Conservation (phyloP, 75 land plant species). For the Pinus tabuliformis region DNA sequence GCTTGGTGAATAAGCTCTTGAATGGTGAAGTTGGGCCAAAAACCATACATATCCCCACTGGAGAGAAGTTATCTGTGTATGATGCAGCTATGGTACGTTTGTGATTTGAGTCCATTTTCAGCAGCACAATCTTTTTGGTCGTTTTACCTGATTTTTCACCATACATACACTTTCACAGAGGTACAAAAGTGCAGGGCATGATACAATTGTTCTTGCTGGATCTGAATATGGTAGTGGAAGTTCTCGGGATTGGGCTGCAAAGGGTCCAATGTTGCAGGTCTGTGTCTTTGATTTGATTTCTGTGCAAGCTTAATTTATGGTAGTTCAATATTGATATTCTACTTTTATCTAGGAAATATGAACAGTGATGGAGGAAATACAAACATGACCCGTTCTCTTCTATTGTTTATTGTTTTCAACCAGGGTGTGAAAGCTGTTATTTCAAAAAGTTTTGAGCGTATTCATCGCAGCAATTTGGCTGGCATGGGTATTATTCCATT, state of each 20-base stretch:
- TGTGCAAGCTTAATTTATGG: neutral
- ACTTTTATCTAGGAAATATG: neutral
- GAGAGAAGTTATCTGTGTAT: constrained; percentile 77
- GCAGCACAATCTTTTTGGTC: neutral
- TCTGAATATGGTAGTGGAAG: constrained; percentile 98
- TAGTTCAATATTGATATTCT: too few relatives aligned
- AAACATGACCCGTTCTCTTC: neutral
- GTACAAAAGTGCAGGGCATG: constrained; percentile 71
- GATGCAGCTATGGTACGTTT: constrained; percentile 82
- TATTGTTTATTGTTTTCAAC: neutral
- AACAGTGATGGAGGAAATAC: neutral
- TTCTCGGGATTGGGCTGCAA: constrained; percentile 97
- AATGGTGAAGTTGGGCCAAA: constrained; percentile 92
- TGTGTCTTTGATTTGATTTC: constrained; percentile 4
- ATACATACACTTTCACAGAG: constrained; percentile 30
- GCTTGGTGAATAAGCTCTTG: constrained; percentile 86
- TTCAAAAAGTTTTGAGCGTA: constrained; percentile 90
- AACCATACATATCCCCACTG: constrained; percentile 86
- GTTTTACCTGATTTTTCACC: neutral
- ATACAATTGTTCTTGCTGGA: constrained; percentile 80
- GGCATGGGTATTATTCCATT: constrained; percentile 92
- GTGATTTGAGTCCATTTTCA: neutral
- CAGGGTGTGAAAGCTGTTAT: constrained; percentile 97
- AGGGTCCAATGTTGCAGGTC: constrained; percentile 92
- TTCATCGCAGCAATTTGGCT: constrained; percentile 89